Evolutionary conservation across 768 basidiomycete species (phyloP), one percentile per base, ranked within the genome.

Genomic region (Phallus indusiatus): DNA sequence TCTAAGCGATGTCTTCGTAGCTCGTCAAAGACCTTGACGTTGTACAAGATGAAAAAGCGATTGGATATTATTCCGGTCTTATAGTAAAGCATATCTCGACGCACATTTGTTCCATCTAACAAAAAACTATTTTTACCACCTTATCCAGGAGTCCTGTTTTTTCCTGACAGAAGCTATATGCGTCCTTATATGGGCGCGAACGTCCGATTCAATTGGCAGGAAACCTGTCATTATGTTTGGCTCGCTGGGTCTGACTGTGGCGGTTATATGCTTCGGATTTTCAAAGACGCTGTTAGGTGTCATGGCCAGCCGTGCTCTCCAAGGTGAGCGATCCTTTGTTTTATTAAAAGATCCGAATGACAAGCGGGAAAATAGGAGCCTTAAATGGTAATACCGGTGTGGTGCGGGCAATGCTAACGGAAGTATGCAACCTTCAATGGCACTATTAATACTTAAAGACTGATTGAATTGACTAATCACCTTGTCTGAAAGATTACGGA

Each of bases 41-140:
- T 11, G 42, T 42, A n/a, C 42, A 42, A 28, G 35, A 55, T 12
- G 54, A 55, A 21, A 18, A 55, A 24, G 47, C 7, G 16, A n/a
- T 55, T 14, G 54, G 54, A n/a, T 55, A 55, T 42, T 55, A 55
- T 22, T 18, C 54, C 16, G 54, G 54, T 12, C 21, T 22, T 36
- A 42, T 55, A 18, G 54, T 55, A 18, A 54, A 36, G 17, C n/a
- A 16, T 2, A 16, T n/a, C 18, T 22, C 22, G 22, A 21, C 42
- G n/a, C n/a, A 10, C n/a, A 1, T 28, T 17, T 7, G 28, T 8
- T 46, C 18, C 20, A 36, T 36, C 9, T 11, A 42, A 28, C 28
- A 28, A 28, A 28, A 7, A 14, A 42, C 42, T n/a, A 37, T 37
- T 8, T 37, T 16, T 37, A 14, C 14, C n/a, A 10, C 9, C n/a